Evolutionary conservation across 768 basidiomycete species (phyloP).

Genomic region (Cantharellus anzutake): DNA sequence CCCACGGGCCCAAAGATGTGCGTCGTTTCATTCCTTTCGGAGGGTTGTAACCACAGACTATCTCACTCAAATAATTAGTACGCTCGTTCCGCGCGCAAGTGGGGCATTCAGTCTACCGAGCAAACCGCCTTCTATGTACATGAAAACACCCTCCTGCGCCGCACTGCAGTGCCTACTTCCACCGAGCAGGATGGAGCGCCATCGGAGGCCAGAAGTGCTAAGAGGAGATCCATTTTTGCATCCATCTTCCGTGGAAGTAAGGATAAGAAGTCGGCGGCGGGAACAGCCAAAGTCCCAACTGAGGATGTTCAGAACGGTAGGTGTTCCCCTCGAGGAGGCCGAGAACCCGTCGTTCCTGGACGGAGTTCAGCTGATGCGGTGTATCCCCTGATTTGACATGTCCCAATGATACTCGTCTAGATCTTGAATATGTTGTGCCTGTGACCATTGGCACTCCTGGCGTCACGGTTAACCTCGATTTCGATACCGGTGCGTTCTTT

Average conservation of each 20-base stretch:
- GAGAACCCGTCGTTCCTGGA: background rate
- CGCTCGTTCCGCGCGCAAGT: background rate
- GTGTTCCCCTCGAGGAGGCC: background rate
- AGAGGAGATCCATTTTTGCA: background rate
- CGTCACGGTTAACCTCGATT: slow-evolving; percentile 20
- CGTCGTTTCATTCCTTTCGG: background rate
- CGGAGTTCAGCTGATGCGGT: too few species aligned
- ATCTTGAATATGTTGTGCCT: slow-evolving; percentile 22
- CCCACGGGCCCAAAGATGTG: background rate
- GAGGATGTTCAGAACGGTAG: slow-evolving; percentile 14
- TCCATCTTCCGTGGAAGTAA: too few species aligned
- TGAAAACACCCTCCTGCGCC: background rate
- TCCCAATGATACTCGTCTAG: background rate
- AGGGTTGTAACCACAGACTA: background rate
- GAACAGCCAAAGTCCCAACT: slow-evolving; percentile 14
- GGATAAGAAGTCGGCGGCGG: slow-evolving; percentile 8
- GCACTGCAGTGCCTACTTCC: background rate
- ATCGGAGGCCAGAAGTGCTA: background rate
- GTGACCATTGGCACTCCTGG: slow-evolving; percentile 24
- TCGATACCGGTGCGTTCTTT: slow-evolving; percentile 12
- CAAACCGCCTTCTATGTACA: background rate
- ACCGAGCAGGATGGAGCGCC: background rate
- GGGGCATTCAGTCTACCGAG: background rate
- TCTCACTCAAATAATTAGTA: background rate
- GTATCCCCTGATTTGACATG: too few species aligned